Conservation (phyloP, 805 yeast genomes). For the Wickerhamia fluorescens region DNA sequence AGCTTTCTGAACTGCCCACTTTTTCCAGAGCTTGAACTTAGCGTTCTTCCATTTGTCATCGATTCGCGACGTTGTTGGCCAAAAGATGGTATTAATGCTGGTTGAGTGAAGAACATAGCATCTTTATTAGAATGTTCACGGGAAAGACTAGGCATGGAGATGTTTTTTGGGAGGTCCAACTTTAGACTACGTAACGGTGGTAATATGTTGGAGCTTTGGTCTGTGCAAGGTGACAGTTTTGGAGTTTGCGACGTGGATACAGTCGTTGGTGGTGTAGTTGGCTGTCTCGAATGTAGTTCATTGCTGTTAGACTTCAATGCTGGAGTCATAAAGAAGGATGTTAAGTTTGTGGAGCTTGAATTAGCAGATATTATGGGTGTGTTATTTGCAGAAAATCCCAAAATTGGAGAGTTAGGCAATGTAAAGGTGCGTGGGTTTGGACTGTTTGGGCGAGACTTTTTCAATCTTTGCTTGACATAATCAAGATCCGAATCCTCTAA, state of each 20-base stretch:
- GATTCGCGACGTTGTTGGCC: too few relatives aligned
- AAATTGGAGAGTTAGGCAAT: conserved; percentile 37
- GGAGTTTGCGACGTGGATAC: conserved; percentile 6
- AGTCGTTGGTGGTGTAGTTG: conserved; percentile 5
- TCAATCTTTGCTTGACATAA: conserved; percentile 37
- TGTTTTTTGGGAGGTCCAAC: conserved; percentile 41
- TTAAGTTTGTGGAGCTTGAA: conserved; percentile 32
- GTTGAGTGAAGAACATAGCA: conserved; percentile 5
- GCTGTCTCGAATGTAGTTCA: too few relatives aligned
- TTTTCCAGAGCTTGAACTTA: conserved; percentile 13
- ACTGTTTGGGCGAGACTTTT: conserved; percentile 46
- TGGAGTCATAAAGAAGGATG: conserved; percentile 31
- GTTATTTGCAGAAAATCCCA: conserved; percentile 24
- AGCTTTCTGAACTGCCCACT: conserved; percentile 13
- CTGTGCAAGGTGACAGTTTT: conserved; percentile 5
- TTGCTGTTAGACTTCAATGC: conserved; percentile 1
- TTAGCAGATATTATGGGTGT: conserved; percentile 39
- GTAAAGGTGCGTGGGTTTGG: conserved; percentile 32
- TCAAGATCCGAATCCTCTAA: conserved; percentile 43
- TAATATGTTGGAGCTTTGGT: conserved; percentile 17
- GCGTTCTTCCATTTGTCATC: conserved; percentile 6
- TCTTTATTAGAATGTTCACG: too few relatives aligned
- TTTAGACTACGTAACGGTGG: conserved; percentile 48
- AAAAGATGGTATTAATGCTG: not conserved
- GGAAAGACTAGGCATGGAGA: conserved; percentile 17